Evolutionary conservation across 768 basidiomycete species (phyloP), one percentile per base, ranked within the genome.

Genomic region (Solioccasus polychromus): DNA sequence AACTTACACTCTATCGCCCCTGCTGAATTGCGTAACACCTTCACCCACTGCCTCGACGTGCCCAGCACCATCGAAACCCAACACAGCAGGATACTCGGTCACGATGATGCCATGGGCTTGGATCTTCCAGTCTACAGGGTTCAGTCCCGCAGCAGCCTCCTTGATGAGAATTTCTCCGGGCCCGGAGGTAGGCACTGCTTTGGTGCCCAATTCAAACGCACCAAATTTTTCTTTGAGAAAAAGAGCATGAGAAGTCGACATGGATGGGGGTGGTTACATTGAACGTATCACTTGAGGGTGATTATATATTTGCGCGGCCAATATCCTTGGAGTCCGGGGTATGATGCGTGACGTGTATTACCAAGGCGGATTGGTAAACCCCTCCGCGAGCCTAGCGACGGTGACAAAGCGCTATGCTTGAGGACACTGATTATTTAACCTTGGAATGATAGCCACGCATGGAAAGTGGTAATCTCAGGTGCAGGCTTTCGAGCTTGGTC

Each of bases 131-230:
- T 80, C 77, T 8, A 68, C 51, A 5, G 78, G 77, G 48, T 78
- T 76, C 18, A 78, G 48, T 8, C 63, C 68, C 0, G 71, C 63
- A 2, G 76, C 57, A 26, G 63, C 45, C 26, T 74, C 57, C 51
- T 70, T 72, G 52, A 77, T 61, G 35, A 78, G 64, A 26, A 78
- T 42, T 42, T 77, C 73, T 20, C 69, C 69, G 1, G 68, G 63
- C 0, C 71, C 70, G 0, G 77, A 76, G 17, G 34, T n/a, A 8
- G 52, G 52, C 0, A 29, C 3, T 10, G 44, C 28, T 37, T 34
- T 58, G 28, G 48, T 37, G 35, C 48, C 39, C 8, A 55, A 20
- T 35, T 39, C 39, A 18, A 61, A 49, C 0, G 50, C 37, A 24
- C 57, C 57, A 2, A 36, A 53, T 9, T 56, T 56, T 39, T 59